Conservation (phyloP, 2,329 filamentous ascomycete genomes). For the Apiospora kogelbergensis region DNA sequence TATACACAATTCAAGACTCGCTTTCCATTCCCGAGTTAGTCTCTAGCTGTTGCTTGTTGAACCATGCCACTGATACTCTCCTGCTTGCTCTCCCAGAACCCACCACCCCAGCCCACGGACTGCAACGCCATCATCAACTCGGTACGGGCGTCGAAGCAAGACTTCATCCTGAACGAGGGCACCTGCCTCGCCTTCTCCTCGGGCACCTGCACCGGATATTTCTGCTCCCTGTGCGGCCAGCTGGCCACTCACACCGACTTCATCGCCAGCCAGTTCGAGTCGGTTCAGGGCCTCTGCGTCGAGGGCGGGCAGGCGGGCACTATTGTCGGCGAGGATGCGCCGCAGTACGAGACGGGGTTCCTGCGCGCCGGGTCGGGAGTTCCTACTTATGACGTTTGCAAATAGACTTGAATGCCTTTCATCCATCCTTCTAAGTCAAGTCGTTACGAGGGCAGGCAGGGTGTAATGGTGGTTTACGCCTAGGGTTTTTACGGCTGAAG, state of each 20-base stretch:
- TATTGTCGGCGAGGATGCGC: conserved; percentile 32
- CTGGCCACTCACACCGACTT: conserved; percentile 34
- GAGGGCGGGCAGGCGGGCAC: conserved; percentile 32
- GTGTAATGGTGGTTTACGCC: background rate
- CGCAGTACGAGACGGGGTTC: conserved; percentile 38
- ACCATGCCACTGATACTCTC: background rate
- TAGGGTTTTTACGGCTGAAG: background rate
- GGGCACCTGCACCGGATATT: conserved; percentile 37
- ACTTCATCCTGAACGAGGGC: conserved; percentile 29
- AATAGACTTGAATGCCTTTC: background rate
- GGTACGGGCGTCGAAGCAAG: conserved; percentile 27
- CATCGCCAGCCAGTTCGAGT: conserved; percentile 34
- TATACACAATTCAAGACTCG: background rate
- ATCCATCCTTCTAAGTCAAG: background rate
- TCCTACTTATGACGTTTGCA: conserved; percentile 35
- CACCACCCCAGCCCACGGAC: conserved; percentile 28
- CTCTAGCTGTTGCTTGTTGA: background rate
- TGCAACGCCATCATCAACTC: conserved; percentile 33
- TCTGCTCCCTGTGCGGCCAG: conserved; percentile 36
- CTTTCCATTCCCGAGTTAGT: background rate
- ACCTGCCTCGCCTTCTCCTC: conserved; percentile 34
- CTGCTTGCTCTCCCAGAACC: conserved; percentile 23
- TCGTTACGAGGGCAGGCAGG: too few species aligned
- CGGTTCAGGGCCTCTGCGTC: conserved; percentile 34
- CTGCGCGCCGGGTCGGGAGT: conserved; percentile 26